phyloP scores from a whole-genome alignment of 805 yeast species.

The Hanseniaspora thailandica region DNA sequence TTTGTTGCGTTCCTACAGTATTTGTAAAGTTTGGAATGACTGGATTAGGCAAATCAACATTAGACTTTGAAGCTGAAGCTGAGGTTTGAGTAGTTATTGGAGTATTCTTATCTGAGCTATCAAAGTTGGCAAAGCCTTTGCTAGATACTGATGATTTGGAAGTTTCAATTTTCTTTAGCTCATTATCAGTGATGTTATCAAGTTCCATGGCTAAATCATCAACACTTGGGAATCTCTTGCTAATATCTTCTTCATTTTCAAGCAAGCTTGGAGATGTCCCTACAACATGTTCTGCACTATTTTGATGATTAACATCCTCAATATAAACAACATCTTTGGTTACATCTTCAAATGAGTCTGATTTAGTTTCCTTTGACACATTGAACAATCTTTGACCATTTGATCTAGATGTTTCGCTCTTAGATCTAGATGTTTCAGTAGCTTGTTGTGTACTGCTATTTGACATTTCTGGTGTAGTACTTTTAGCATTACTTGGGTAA shows the following conservation, averaged over 20 bases:
- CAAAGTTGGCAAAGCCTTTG: background rate
- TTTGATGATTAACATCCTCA: background rate
- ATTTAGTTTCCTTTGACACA: conserved; percentile 12
- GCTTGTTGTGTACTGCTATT: conserved; percentile 32
- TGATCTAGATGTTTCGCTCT: background rate
- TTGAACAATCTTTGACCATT: conserved; percentile 17
- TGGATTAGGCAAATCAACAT: background rate
- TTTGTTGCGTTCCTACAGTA: background rate
- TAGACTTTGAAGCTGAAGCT: background rate
- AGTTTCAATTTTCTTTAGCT: conserved; percentile 1
- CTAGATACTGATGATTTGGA: background rate
- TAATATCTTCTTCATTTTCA: background rate
- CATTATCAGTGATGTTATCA: background rate
- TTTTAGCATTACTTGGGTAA: background rate
- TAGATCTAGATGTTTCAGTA: conserved; percentile 25
- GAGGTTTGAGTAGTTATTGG: background rate
- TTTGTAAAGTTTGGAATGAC: background rate
- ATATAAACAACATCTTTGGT: background rate
- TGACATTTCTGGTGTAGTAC: conserved; percentile 24
- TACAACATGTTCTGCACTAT: background rate
- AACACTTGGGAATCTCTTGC: conserved; percentile 12
- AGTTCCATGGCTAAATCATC: conserved; percentile 5
- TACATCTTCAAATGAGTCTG: background rate
- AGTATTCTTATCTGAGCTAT: background rate
- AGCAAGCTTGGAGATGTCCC: background rate